Evolutionary conservation across 208 protist genomes (phyloP), one percentile per base, ranked within the genome.

Genomic region (Trypanosoma brucei): DNA sequence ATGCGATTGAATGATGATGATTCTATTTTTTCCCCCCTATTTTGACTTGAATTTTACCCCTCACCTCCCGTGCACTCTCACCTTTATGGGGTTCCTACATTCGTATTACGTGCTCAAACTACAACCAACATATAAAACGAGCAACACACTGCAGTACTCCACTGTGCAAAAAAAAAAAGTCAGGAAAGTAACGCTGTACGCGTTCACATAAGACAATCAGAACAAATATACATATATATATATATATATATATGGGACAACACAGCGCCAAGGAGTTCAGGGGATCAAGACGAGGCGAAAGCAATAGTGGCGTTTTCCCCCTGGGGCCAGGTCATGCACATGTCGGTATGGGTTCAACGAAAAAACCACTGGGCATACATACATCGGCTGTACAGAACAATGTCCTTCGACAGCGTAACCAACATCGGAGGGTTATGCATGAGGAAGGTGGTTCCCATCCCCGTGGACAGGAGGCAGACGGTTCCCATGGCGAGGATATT

Each of bases 201-300:
- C n/a, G 14, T 58, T 14, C 39, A n/a, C 6, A n/a, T 54, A n/a
- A 22, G 22, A 22, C 22, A 22, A 22, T 22, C 22, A 22, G 35
- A 14, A 14, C 6, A 46, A 38, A 35, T 33, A 31, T 39, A n/a
- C 54, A 46, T 22, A 37, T 59, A 13, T 44, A 59, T 38, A 44
- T 38, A 8, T 45, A 35, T 36, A 37, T 4, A 44, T 2, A 91
- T 91, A 46, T 46, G 84, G 84, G 84, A 2, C 84, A 91, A 66
- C 69, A 70, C 11, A 85, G 84, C 58, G 71, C 69, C 1, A 91
- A 84, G 66, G 84, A 91, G 42, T 48, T 65, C 9, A 86, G 80
- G 59, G 65, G 66, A 3, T 31, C 0, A 30, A 75, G 59, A 57
- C 54, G 52, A 42, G 33, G 52, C 58, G 38, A 54, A 55, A 1